Conservation (phyloP, 768 basidiomycete species). For the Rhizopogon vesiculosus region DNA sequence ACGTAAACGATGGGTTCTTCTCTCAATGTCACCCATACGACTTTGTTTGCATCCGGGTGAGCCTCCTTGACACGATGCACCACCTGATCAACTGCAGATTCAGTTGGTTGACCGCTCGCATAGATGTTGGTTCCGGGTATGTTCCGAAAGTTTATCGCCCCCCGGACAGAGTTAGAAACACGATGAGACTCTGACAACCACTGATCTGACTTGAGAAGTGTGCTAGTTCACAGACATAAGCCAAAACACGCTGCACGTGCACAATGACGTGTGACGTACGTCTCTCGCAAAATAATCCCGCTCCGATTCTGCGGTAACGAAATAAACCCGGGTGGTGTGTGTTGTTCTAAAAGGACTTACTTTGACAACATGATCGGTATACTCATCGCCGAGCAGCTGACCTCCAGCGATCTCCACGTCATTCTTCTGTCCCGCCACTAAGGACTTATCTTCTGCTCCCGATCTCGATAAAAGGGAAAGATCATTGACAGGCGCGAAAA, state of each 20-base stretch:
- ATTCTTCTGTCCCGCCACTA: conserved; percentile 67
- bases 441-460: conserved; percentile 48
- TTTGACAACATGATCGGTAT: conserved; percentile 90
- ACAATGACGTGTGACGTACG: conserved; percentile 38
- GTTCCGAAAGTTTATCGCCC: conserved; percentile 93
- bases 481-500: conserved; percentile 92
- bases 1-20: conserved; percentile 92
- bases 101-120: conserved; percentile 89
- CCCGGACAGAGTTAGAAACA: conserved; percentile 69
- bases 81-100: conserved; percentile 80
- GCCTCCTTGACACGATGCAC: conserved; percentile 56
- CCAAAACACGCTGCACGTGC: not conserved
- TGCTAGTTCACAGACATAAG: conserved; percentile 37
- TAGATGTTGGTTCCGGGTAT: conserved; percentile 80
- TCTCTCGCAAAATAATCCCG: conserved; percentile 90
- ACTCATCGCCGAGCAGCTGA: conserved; percentile 90
- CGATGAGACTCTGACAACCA: conserved; percentile 75
- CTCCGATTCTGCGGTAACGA: conserved; percentile 66
- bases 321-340: not conserved
- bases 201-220: conserved; percentile 88
- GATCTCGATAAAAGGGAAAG: conserved; percentile 76
- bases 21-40: conserved; percentile 91
- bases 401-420: conserved; percentile 75
- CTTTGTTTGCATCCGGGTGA: conserved; percentile 54
- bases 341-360: conserved; percentile 32